Percentiles rank a stretch among this genome's conserved stretches.
Conservation (phyloP, 1,139 yeast species). For the Kluyveromyces marxianus region DNA sequence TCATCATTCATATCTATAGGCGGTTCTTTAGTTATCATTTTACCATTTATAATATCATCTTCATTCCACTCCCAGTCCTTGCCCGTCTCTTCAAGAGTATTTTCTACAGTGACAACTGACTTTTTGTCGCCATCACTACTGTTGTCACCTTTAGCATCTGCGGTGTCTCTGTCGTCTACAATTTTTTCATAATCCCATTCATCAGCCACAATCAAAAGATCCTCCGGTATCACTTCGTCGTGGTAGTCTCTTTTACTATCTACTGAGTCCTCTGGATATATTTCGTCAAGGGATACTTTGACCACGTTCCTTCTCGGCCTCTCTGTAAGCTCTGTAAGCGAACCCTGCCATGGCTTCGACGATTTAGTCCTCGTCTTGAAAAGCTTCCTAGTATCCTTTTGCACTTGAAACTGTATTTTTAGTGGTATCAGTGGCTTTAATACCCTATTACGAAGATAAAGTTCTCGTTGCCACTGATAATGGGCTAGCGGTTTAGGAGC, state of each 20-base stretch:
- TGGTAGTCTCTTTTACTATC: conserved; percentile 20
- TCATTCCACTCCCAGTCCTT: conserved; percentile 64
- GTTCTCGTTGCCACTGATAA: conserved; percentile 26
- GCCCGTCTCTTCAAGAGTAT: conserved; percentile 26
- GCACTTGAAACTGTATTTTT: conserved; percentile 22
- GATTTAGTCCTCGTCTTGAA: conserved; percentile 17
- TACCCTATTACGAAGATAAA: conserved; percentile 9
- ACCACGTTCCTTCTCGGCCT: conserved; percentile 19
- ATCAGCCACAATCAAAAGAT: conserved; percentile 63
- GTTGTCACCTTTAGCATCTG: not conserved
- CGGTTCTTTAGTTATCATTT: conserved; percentile 40
- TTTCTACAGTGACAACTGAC: conserved; percentile 10
- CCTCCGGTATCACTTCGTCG: conserved; percentile 37
- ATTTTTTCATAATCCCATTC: conserved; percentile 78
- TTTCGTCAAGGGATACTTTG: conserved; percentile 18
- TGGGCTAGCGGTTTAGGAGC: conserved; percentile 23
- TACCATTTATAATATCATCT: conserved; percentile 74
- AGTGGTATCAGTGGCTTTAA: conserved; percentile 25
- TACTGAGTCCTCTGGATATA: conserved; percentile 28
- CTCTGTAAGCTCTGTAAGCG: conserved; percentile 8
- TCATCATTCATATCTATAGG: conserved; percentile 83
- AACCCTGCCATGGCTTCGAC: conserved; percentile 10
- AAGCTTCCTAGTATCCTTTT: conserved; percentile 30
- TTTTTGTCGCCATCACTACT: not conserved
- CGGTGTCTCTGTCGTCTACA: conserved; percentile 36